Base-by-base conservation (phyloP, 1,139 yeast genomes). In the Kazachstania sp. region DNA sequence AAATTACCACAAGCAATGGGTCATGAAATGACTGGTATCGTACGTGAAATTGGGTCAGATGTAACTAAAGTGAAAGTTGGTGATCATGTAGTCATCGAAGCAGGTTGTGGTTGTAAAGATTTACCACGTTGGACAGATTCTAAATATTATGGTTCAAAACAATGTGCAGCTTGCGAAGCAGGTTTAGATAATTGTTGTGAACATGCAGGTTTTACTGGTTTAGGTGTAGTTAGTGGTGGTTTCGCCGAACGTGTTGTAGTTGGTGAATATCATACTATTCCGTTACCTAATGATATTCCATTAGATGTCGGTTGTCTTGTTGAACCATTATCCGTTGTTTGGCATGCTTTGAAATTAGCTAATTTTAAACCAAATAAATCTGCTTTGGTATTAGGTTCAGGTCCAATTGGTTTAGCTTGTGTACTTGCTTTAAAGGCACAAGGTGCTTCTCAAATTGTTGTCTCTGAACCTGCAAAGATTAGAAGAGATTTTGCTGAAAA, bases 351-450 rank as follows among this genome's bases (percentile, higher is more conserved):
- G 41, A 66, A 69, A 44, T 63, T 71, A 18, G 66, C 77, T 0
- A 61, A 63, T 12, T 69, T 77, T 54, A 26, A 26, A 13, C 18
- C 41, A 12, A 29, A 19, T 12, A 69, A 72, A 43, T 64, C 71
- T 15, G 81, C 79, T 4, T 60, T 78, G 31, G 74, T 79, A 36
- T 62, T 79, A 6, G 82, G 84, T 35, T 77, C 79, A 39, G 85
- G 84, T 3, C 83, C 84, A 23, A 78, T 79, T 58, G 85, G 84
- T 3, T 62, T 78, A 32, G 77, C 79, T 12, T 70, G 79, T 2
- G 66, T 77, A 26, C 63, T 78, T 43, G 81, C 80, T 1, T 66
- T 79, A 43, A 74, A 77, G 51, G 83, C 81, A 4, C 72, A 72
- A 50, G 71, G 75, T 29, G 81, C 80, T 0, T 65, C 70, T 2